Conservation (phyloP, 192 early-diverging fungal genomes). For the Linderina pennispora region DNA sequence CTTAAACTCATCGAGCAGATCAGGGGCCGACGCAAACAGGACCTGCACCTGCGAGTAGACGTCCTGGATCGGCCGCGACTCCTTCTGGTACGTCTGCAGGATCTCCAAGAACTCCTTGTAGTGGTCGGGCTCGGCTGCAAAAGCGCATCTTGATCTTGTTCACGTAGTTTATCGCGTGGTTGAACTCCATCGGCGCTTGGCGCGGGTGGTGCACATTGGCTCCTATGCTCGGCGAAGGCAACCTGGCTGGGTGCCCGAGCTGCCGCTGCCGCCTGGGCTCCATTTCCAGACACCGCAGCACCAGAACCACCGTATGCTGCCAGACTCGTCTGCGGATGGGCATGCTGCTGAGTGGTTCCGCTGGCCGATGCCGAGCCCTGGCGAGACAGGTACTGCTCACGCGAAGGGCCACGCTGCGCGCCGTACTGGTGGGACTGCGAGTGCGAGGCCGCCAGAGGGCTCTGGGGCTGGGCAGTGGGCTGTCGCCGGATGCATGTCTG, state of each 20-base stretch:
- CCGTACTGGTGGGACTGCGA: constrained; percentile 17
- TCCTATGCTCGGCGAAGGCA: constrained; percentile 23
- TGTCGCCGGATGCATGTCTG: constrained; percentile 28
- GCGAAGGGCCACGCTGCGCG: too few relatives aligned
- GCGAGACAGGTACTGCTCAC: constrained; percentile 22
- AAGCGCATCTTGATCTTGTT: constrained; percentile 99
- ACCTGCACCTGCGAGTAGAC: constrained; percentile 93
- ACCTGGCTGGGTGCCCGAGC: constrained; percentile 21
- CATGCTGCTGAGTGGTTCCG: constrained; percentile 4
- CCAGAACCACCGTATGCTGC: constrained; percentile 3
- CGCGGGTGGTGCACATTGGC: constrained; percentile 40
- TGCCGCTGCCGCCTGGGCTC: neutral
- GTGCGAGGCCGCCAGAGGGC: constrained; percentile 7
- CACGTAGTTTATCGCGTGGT: constrained; percentile 98
- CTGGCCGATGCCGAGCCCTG: constrained; percentile 3
- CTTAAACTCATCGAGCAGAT: constrained; percentile 96
- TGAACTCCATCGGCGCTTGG: constrained; percentile 86
- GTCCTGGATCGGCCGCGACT: constrained; percentile 93
- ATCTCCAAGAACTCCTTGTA: constrained; percentile 99
- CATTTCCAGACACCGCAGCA: neutral
- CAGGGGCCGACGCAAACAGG: constrained; percentile 79
- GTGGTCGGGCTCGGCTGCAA: constrained; percentile 84
- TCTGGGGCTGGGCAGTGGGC: constrained; percentile 8
- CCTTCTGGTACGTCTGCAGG: constrained; percentile 95
- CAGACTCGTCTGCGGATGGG: constrained; percentile 12